Base-by-base conservation (phyloP, 2,329 filamentous ascomycete species). In the Pestalotiopsis sp. region DNA sequence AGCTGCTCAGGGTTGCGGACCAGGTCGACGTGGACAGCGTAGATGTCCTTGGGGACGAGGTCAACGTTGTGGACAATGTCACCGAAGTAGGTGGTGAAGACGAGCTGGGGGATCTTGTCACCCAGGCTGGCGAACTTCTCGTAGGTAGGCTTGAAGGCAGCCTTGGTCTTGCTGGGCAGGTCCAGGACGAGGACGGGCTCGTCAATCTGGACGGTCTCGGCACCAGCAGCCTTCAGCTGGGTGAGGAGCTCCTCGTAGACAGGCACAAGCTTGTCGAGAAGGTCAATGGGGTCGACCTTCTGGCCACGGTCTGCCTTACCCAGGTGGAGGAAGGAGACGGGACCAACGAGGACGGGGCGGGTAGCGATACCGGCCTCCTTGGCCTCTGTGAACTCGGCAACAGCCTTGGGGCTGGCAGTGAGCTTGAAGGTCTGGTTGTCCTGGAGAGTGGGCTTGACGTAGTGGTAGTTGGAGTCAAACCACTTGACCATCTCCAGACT, bases 381-480 rank as follows among this genome's bases (percentile, higher is more conserved):
- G 80, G 96, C 96, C 90, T 99, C 96, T 77, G 92, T 88, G 90
- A 96, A 99, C 84, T 99, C 93, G 77, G 82, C 87, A 74, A 99
- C 93, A 76, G 96, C 94, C 92, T 99, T 99, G 82, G 96, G 94
- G 83, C 91, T 92, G 76, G 89, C 85, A 71, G 88, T 84, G 72
- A 99, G 93, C 85, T 92, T 95, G 91, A 99, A 99, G 80, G 89
- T 91, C 90, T 99, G 96, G 89, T 93, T 92, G 86, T 98, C 92
- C 86, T 98, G 94, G 75, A 99, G 90, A 72, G 96, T 98, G 73
- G 96, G 96, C 91, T 98, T 98, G 86, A 98, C 96, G 84, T 99
- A 99, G 90, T 98, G 96, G 92, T 99, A 99, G 92, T 99, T 99
- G 75, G 94, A 97, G 89, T 99, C 96, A 82, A 99, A 99, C 96